Percentiles rank a stretch among this genome's conserved stretches.
phyloP scores from a whole-genome alignment of 495 filamentous ascomycete species.

The Evansstolkia leycettana region DNA sequence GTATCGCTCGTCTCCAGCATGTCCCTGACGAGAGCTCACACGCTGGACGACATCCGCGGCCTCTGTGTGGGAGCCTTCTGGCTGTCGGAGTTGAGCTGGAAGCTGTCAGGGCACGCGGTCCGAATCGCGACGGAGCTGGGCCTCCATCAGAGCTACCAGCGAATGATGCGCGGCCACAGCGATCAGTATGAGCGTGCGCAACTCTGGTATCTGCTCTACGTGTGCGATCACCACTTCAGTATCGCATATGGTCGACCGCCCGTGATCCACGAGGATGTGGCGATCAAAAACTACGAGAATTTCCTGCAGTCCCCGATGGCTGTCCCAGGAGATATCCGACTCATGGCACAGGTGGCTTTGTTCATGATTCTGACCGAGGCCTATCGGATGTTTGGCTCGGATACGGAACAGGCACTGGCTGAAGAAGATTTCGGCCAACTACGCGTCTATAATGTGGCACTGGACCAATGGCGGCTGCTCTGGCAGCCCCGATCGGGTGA shows the following conservation, averaged over 20 bases:
- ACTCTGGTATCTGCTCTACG: constrained; percentile 40
- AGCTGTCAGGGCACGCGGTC: constrained; percentile 40
- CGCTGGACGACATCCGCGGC: constrained; percentile 38
- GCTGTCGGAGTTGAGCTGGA: constrained; percentile 42
- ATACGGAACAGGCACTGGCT: constrained; percentile 38
- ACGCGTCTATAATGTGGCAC: constrained; percentile 38
- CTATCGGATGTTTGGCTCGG: constrained; percentile 45
- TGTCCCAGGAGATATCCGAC: constrained; percentile 38
- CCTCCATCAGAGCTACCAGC: constrained; percentile 38
- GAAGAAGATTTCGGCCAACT: constrained; percentile 41
- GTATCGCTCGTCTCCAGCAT: constrained; percentile 37
- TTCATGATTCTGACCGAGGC: constrained; percentile 46
- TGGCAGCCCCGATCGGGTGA: constrained; percentile 42
- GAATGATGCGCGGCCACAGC: constrained; percentile 27
- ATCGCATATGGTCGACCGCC: constrained; percentile 43
- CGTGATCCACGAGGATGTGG: constrained; percentile 40
- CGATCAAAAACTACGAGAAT: constrained; percentile 38
- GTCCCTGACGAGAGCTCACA: constrained; percentile 37
- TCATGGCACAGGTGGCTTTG: constrained; percentile 43
- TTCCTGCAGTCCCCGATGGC: constrained; percentile 36
- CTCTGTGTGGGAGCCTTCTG: constrained; percentile 42
- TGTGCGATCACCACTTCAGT: constrained; percentile 45
- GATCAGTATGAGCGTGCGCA: constrained; percentile 40
- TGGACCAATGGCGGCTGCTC: constrained; percentile 45
- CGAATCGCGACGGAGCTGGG: constrained; percentile 42